These are phyloP conservation scores for Thermothielavioides terrestris DNA, from an alignment of 495 filamentous ascomycete species.

Conservation along the genomic window DNA sequence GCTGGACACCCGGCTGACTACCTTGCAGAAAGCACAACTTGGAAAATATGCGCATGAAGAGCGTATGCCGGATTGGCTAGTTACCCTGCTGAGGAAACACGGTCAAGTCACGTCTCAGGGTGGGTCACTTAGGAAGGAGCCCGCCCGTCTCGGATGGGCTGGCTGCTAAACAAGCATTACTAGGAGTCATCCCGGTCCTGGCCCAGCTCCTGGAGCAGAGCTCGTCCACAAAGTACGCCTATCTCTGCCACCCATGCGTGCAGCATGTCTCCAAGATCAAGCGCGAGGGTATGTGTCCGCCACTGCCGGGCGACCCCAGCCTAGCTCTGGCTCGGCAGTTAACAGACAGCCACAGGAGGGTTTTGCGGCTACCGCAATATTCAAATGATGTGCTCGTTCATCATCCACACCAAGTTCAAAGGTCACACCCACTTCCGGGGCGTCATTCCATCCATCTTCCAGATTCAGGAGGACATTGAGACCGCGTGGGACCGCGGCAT, in stretches of 20 bases:
- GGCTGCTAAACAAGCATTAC: constrained; percentile 8
- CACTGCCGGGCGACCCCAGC: no score
- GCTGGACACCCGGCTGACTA: not conserved
- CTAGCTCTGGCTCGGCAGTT: no score
- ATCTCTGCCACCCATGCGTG: constrained; percentile 67
- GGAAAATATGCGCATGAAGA: constrained; percentile 82
- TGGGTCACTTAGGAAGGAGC: constrained; percentile 47
- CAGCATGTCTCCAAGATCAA: constrained; percentile 75
- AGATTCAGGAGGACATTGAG: constrained; percentile 85
- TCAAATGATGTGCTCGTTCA: constrained; percentile 82
- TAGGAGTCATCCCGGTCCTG: constrained; percentile 66
- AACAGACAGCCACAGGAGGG: constrained; percentile 44
- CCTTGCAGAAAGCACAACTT: constrained; percentile 49
- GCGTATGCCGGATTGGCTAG: constrained; percentile 77
- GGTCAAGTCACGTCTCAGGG: constrained; percentile 48
- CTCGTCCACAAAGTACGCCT: constrained; percentile 54
- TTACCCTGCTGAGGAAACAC: constrained; percentile 55
- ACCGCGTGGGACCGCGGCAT: constrained; percentile 82
- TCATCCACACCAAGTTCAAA: constrained; percentile 47
- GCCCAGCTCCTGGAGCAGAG: constrained; percentile 63
- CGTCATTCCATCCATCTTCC: constrained; percentile 66
- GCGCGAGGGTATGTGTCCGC: constrained; percentile 45
- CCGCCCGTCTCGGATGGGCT: not conserved
- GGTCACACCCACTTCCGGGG: constrained; percentile 53
- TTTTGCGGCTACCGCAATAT: constrained; percentile 99